Evolutionary conservation across 345 rosid genomes (phyloP), one percentile per base, ranked within the genome.

Genomic region (Streptanthus diversifolius): DNA sequence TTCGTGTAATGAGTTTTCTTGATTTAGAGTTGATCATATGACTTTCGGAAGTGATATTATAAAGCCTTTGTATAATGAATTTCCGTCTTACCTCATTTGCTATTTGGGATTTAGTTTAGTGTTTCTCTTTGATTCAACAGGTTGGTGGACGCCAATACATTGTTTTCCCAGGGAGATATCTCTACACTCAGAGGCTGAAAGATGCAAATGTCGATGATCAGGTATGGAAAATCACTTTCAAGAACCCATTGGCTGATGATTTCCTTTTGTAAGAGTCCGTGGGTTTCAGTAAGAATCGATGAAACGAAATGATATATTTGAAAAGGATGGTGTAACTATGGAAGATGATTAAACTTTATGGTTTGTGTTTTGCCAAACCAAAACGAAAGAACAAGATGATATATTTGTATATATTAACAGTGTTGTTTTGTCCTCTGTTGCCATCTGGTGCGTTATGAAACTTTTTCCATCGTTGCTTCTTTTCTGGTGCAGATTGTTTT

Each of bases 111-210:
- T 14, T 54, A 30, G 55, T 61, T 61, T 45, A 47, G 19, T 47
- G 21, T 64, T 66, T 18, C 39, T 68, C 14, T 63, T 70, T 36
- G 77, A 58, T 59, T 54, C 7, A 45, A 56, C 73, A 95, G 99
- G 68, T 95, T 79, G 99, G 98, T 52, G 76, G 81, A 24, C 90
- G 92, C 61, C 98, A 93, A 59, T 93, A 89, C 81, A 90, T 93
- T 55, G 99, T 95, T 13, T 83, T 95, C 60, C 99, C 99, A 4
- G 99, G 97, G 37, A 80, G 99, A 41, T 89, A 66, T 80, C 71
- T 91, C 51, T 80, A 85, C 70, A 84, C 89, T 24, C 91, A 87
- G 81, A 86, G 99, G 81, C 86, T 95, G 18, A 95, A 95, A 87
- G 99, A 82, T 77, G 97, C 97, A 22, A 87, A 78, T 82, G 86